Conservation (phyloP, 305 asterid species). For the Withania somnifera region DNA sequence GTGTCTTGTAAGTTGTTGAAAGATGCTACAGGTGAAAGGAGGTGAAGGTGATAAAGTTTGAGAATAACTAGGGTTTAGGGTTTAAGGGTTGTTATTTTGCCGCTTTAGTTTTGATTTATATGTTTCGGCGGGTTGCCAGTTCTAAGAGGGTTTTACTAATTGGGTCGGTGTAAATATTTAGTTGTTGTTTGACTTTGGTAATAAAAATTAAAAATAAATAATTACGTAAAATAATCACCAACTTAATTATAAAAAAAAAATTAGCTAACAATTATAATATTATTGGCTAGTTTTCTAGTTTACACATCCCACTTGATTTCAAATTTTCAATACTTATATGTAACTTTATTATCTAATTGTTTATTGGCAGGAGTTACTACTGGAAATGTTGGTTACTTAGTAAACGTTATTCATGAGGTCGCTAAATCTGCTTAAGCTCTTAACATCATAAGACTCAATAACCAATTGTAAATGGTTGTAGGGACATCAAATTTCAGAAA, state of each 20-base stretch:
- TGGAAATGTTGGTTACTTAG: constrained; percentile 84
- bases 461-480: too few species aligned
- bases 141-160: background rate
- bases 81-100: background rate
- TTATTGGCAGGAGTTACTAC: constrained; percentile 98
- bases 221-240: too few species aligned
- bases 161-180: too few species aligned
- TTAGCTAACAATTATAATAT: too few species aligned
- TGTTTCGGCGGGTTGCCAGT: background rate
- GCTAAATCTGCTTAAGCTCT: constrained; percentile 62
- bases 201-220: too few species aligned
- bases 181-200: too few species aligned
- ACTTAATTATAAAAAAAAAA: too few species aligned
- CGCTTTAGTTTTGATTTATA: background rate
- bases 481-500: background rate
- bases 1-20: background rate
- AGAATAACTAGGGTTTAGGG: background rate
- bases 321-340: too few species aligned
- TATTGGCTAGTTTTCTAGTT: too few species aligned
- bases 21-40: background rate
- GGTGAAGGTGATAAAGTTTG: background rate
- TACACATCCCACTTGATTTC: too few species aligned
- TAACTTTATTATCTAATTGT: too few species aligned
- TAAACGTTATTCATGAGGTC: constrained; percentile 80
- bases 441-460: too few species aligned